Evolutionary conservation across 1,284 basidiomycete genomes (phyloP), one percentile per base, ranked within the genome.

Genomic region (Cryptococcus sp.): DNA sequence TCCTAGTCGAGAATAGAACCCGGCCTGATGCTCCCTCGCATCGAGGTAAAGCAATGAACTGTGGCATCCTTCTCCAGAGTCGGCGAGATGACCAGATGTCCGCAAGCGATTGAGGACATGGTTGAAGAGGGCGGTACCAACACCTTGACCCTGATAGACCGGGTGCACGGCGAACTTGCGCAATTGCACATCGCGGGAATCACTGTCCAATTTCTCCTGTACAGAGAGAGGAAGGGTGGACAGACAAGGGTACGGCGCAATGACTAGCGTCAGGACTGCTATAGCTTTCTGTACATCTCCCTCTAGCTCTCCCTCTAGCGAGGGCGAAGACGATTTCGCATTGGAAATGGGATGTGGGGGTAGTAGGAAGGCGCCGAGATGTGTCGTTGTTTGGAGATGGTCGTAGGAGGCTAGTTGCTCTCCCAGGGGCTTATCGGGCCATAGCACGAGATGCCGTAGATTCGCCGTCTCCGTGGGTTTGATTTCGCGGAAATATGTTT

Each of bases 81-180:
- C 29, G 7, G 3, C 13, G 7, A 16, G 3, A 23, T 22, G 22
- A 4, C 26, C 19, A 22, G 19, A 34, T 10, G 23, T 8, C 15
- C 40, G 4, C 15, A 58, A 13, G n/a, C 20, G n/a, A 16, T 45
- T 15, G 1, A 68, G 26, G 3, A 56, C 57, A 15, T 59, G 38
- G 2, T 20, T 22, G 16, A 68, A 44, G 50, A 73, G 25, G 13
- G 17, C 7, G 26, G 59, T 29, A 16, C 72, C 72, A 0, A 70
- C 47, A 0, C 68, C 67, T 11, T 50, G 37, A 0, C 69, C 69
- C 45, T 69, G 72, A 6, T 62, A 47, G 3, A 16, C 6, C 3
- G 57, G 55, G 11, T 55, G 51, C 3, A 72, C 63, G 11, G 63
- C 72, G 48, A 74, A 69, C 51, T 72, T 72, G 50, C 59, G 67